These are phyloP conservation scores for Aquilaria sinensis DNA, from an alignment of 345 rosid genomes.

Conservation along the genomic window DNA sequence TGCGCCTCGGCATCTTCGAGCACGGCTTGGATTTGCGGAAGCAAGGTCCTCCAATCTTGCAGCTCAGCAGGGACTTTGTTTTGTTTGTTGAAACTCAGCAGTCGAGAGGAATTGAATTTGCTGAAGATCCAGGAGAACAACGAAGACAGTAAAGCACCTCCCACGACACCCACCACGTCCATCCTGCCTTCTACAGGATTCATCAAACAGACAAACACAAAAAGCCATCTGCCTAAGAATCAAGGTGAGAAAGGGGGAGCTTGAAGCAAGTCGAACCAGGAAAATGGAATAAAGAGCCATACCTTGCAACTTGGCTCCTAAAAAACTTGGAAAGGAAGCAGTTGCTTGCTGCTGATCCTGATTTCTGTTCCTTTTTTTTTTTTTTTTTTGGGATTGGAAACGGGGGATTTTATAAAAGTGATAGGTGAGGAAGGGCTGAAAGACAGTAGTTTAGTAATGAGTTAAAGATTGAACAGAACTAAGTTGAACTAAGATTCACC, in stretches of 20 bases:
- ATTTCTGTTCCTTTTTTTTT: too few relatives aligned
- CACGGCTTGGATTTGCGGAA: conserved; percentile 6
- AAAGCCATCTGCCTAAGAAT: not conserved
- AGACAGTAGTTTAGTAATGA: too few relatives aligned
- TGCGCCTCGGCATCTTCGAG: conserved; percentile 24
- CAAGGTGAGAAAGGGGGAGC: not conserved
- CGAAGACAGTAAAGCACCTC: not conserved
- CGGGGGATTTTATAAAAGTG: too few relatives aligned
- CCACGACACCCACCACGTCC: not conserved
- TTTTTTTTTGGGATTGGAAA: too few relatives aligned
- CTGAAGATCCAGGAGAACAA: not conserved
- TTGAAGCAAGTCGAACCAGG: not conserved
- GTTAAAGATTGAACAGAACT: too few relatives aligned
- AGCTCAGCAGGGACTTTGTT: not conserved
- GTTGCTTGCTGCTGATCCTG: too few relatives aligned
- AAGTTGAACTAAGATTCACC: too few relatives aligned
- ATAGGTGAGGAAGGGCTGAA: too few relatives aligned
- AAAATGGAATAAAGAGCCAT: not conserved
- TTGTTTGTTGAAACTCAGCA: not conserved
- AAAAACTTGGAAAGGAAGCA: not conserved
- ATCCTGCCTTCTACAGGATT: not conserved
- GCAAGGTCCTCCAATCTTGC: not conserved
- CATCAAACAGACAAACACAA: too few relatives aligned
- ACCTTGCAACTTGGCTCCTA: not conserved
- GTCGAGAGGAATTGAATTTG: not conserved